Evolutionary conservation across 441 rosid species (phyloP), one percentile per base, ranked within the genome.

Genomic region (Dalechampia spathulata): DNA sequence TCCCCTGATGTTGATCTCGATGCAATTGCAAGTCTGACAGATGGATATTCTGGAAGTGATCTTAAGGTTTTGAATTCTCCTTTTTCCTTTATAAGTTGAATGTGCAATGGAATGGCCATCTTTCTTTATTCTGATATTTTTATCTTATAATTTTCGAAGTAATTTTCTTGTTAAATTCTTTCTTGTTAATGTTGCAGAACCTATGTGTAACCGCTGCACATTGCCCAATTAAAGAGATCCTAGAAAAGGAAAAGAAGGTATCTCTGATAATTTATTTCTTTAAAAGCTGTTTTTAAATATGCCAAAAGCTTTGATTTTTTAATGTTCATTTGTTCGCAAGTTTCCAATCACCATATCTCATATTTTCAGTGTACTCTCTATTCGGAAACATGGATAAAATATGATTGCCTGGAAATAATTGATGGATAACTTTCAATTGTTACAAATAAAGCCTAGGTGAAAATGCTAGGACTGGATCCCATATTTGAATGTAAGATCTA

Each of bases 21-120:
- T 72, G 79, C 83, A 14, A 39, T 86, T 69, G 97, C 95, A n/a
- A 77, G 63, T 55, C 75, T 86, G 85, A 81, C 89, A 0, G 93
- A 84, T 67, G 97, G 95, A 59, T 86, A 90, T 68, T 90, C 95
- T 45, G 97, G 95, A 68, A 90, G 97, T 62, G 95, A 90, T 73
- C 87, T 86, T 26, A 90, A 86, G 93, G 97, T 86, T 36, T 30
- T 41, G 44, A 19, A 22, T 47, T 46, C 26, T 14, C 15, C 1
- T 22, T 64, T 63, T 34, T 60, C 49, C 41, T 22, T 41, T n/a
- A 36, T 39, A 21, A 34, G 38, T 32, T 40, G 14, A 5, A 13
- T 19, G 12, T 36, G 53, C 21, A 30, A 30, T 17, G n/a, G 20
- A 17, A 19, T 25, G 2, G 14, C 12, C 44, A n/a, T 25, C 16